phyloP scores from a whole-genome alignment of 2,329 filamentous ascomycete species.

The Cryoendolithus antarcticus region DNA sequence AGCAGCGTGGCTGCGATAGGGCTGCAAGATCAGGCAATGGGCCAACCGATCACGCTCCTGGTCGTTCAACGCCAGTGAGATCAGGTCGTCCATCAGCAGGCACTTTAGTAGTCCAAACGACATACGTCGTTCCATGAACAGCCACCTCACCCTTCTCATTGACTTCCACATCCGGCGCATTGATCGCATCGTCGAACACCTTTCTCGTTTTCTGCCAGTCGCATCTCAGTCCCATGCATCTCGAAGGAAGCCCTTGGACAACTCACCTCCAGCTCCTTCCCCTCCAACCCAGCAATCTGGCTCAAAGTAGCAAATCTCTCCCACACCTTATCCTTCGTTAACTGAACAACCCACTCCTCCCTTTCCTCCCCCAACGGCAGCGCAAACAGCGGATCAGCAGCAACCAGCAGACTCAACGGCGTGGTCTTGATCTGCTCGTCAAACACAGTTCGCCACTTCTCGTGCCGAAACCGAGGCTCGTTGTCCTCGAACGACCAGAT shows the following conservation, averaged over 20 bases:
- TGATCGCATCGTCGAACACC: constrained; percentile 45
- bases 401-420: constrained; percentile 31
- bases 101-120: constrained; percentile 47
- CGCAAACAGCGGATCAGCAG: constrained; percentile 44
- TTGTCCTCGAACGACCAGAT: constrained; percentile 39
- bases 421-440: constrained; percentile 43
- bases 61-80: constrained; percentile 12
- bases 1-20: too few relatives aligned
- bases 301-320: constrained; percentile 53
- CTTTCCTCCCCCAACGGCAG: constrained; percentile 47
- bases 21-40: too few relatives aligned
- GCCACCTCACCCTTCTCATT: constrained; percentile 52
- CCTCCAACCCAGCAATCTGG: constrained; percentile 49
- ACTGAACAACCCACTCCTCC: constrained; percentile 45
- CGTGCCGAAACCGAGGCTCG: constrained; percentile 52
- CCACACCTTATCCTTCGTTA: constrained; percentile 50
- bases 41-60: background rate
- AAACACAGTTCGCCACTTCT: constrained; percentile 53
- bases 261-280: constrained; percentile 36
- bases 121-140: constrained; percentile 51
- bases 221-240: background rate
- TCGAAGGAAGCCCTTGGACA: background rate
- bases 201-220: constrained; percentile 33
- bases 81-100: constrained; percentile 18
- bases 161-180: constrained; percentile 39